A percentile compares a stretch with the other conserved stretches of the same genome.
Evolutionary conservation across 345 rosid genomes (phyloP).

Genomic region (Pistacia integerrima): DNA sequence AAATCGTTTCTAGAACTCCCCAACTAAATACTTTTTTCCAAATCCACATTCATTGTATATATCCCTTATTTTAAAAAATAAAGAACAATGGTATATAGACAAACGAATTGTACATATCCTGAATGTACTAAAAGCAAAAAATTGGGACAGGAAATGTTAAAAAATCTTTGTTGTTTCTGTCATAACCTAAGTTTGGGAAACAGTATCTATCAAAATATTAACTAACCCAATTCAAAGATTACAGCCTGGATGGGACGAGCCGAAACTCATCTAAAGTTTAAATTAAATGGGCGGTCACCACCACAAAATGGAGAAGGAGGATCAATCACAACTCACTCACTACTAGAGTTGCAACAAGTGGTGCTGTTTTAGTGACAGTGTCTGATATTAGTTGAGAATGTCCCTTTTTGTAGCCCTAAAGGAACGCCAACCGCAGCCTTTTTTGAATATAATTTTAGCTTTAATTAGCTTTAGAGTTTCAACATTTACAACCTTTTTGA

Average conservation of each 20-base stretch:
- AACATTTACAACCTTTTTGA: conserved; percentile 7
- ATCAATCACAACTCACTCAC: not conserved
- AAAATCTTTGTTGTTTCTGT: not conserved
- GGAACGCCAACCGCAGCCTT: conserved; percentile 29
- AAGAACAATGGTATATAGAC: no score
- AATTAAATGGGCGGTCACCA: not conserved
- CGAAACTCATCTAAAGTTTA: no score
- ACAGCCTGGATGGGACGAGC: not conserved
- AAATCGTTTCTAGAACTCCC: no score
- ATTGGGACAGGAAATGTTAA: no score
- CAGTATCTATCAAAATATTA: not conserved
- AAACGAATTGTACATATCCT: no score
- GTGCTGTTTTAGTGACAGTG: conserved; percentile 7
- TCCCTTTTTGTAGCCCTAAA: conserved; percentile 13
- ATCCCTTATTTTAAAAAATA: no score
- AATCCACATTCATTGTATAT: no score
- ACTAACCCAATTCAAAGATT: conserved; percentile 7
- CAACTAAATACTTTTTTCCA: no score
- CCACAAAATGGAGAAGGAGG: not conserved
- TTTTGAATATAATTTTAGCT: conserved; percentile 24
- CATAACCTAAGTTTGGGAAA: conserved; percentile 10
- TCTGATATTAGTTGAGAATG: conserved; percentile 20
- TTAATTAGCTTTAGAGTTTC: not conserved
- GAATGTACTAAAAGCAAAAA: no score
- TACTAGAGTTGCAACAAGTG: not conserved